These are phyloP conservation scores for Chaetomiaceae sp. DNA, from an alignment of 2,329 filamentous ascomycete species.

Conservation along the genomic window DNA sequence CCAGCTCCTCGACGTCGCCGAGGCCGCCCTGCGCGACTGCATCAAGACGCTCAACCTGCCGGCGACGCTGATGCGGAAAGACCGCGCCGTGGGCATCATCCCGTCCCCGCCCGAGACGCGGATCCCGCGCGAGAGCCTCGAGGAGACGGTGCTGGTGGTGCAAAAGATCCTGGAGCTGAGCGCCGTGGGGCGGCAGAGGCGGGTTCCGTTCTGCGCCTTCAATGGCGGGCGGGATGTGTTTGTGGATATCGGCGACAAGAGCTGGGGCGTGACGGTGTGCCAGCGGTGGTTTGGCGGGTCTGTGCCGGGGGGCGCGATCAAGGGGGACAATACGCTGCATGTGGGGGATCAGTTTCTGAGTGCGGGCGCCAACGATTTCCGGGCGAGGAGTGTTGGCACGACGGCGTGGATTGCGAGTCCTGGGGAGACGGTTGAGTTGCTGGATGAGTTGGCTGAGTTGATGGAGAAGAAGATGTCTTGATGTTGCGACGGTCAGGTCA, in stretches of 20 bases:
- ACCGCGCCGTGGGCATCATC: conserved; percentile 76
- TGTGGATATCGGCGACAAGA: conserved; percentile 97
- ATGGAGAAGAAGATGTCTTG: conserved; percentile 43
- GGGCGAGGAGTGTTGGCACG: conserved; percentile 83
- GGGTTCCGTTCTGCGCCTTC: conserved; percentile 91
- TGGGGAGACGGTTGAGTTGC: conserved; percentile 78
- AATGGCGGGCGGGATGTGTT: conserved; percentile 98
- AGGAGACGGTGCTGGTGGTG: conserved; percentile 92
- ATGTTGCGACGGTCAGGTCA: background rate
- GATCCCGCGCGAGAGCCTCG: conserved; percentile 82
- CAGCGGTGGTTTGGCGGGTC: conserved; percentile 79
- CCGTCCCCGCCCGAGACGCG: conserved; percentile 58
- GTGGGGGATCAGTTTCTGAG: conserved; percentile 96
- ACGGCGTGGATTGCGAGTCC: conserved; percentile 97
- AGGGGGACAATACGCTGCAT: conserved; percentile 77
- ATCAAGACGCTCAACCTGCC: conserved; percentile 74
- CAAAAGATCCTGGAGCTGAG: conserved; percentile 89
- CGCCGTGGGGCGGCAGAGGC: conserved; percentile 51
- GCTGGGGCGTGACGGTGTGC: conserved; percentile 88
- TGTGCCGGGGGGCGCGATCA: conserved; percentile 42
- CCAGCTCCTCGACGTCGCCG: conserved; percentile 81
- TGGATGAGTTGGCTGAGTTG: conserved; percentile 73
- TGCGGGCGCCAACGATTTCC: conserved; percentile 95
- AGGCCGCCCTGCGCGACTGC: conserved; percentile 77
- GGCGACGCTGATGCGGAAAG: conserved; percentile 78